Base-by-base conservation (phyloP, 2,329 filamentous ascomycete species). In the Cylindrodendrum hubeiense region DNA sequence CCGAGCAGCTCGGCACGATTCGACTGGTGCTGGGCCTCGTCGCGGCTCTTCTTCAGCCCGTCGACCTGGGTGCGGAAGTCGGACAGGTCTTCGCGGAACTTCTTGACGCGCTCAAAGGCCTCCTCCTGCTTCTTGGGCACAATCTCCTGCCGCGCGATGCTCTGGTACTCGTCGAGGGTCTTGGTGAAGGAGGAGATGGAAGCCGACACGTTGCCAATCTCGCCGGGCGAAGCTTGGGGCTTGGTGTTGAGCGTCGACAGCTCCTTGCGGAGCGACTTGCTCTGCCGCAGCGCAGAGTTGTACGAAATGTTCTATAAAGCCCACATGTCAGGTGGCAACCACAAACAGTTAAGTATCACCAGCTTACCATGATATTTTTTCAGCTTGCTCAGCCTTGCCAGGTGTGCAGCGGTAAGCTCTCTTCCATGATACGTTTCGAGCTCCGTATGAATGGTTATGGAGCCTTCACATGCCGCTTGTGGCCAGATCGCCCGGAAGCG, bases 61-160 rank as follows among this genome's bases (percentile, higher is more conserved):
- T 95, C 93, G 72, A 98, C 91, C 72, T 93, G 90, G 22, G 88
- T 81, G 37, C 94, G 88, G 78, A 94, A 97, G 59, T 95, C 93
- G 54, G 90, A 82, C 3, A 98, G 87, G 76, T 98, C 95, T 46
- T 86, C 80, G 63, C 93, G 90, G 81, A 99, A 99, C 74, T 90
- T 93, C 79, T 93, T 92, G 63, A 97, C 86, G 47, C 96, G 89
- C 77, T 97, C 94, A 69, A 89, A 86, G 1, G 95, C 96, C 77
- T 98, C 97, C 65, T 96, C 91, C 73, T 97, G 93, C 81, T 98
- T 99, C 65, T 93, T 91, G 5, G 92, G 88, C 61, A 97, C 95
- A 33, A 97, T 89, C 80, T 99, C 96, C 74, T 95, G 93, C 70
- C 93, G 93, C 1, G 95, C 92, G 30, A 97, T 89, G 60, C 88